Conservation (phyloP, 106 monocot species). For the Phalaenopsis equestris region DNA sequence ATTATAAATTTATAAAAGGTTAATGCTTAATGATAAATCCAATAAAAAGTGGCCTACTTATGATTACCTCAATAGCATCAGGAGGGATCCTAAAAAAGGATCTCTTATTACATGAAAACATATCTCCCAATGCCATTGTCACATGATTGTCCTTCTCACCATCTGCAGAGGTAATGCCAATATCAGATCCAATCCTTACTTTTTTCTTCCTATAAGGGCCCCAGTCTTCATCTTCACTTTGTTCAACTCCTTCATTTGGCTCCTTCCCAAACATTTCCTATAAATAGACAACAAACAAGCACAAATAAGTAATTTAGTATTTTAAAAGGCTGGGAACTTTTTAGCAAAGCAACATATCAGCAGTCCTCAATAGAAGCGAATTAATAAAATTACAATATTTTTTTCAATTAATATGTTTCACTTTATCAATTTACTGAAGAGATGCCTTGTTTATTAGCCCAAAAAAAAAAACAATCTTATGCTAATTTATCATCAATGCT, state of each 20-base stretch:
- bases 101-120: constrained; percentile 25
- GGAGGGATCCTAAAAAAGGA: constrained; percentile 56
- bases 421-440: background rate
- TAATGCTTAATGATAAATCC: background rate
- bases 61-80: constrained; percentile 48
- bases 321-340: background rate
- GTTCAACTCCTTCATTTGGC: constrained; percentile 31
- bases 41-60: background rate
- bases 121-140: constrained; percentile 12
- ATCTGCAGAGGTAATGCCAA: constrained; percentile 5
- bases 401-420: background rate
- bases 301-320: background rate
- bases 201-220: constrained; percentile 47
- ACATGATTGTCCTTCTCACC: constrained; percentile 19
- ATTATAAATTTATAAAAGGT: background rate
- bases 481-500: no score
- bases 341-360: background rate
- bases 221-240: constrained; percentile 92
- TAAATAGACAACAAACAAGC: constrained; percentile 5
- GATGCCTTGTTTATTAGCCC: background rate
- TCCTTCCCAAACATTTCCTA: constrained; percentile 96
- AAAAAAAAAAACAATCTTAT: no score
- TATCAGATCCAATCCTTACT: constrained; percentile 19
- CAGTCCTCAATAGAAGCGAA: no score
- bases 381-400: background rate